A percentile compares a stretch with the other conserved stretches of the same genome.
Evolutionary conservation across 306 rosid species (phyloP).

Genomic region (Ammopiptanthus mongolicus): DNA sequence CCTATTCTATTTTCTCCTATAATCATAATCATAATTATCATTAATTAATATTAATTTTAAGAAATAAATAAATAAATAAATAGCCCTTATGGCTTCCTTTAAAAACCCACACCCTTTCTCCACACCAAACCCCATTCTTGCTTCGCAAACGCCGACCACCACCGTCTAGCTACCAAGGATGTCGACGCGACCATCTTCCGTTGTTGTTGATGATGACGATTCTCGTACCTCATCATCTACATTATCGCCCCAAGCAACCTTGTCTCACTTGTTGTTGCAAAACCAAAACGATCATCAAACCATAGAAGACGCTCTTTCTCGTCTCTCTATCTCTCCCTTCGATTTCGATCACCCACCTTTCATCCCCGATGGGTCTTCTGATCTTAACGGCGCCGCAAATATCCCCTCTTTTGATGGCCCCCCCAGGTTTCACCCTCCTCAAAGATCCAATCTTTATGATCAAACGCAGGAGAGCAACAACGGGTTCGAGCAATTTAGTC

Average conservation of each 20-base stretch:
- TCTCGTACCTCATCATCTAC: not conserved
- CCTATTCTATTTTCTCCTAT: not conserved
- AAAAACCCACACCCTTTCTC: slow-evolving; percentile 11
- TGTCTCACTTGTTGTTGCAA: not conserved
- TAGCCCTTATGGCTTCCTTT: not conserved
- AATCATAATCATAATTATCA: not conserved
- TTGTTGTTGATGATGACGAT: not conserved
- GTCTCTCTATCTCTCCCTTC: slow-evolving; percentile 19
- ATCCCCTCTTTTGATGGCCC: not conserved
- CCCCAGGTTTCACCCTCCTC: not conserved
- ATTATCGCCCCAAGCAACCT: not conserved
- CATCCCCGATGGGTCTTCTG: not conserved
- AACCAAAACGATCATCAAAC: slow-evolving; percentile 14
- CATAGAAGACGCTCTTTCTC: slow-evolving; percentile 37
- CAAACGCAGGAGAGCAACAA: not conserved
- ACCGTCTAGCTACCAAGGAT: not conserved
- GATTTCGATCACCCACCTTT: not conserved
- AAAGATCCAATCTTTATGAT: not conserved
- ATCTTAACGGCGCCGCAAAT: not conserved
- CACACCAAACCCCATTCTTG: not conserved
- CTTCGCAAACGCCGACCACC: not conserved
- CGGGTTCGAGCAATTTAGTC: not conserved
- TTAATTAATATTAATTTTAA: not conserved
- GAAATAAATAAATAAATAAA: not conserved
- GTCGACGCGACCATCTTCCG: not conserved